Evolutionary conservation across 352 stramenopile genomes (phyloP).

Genomic region (Hyaloperonospora brassicae): DNA sequence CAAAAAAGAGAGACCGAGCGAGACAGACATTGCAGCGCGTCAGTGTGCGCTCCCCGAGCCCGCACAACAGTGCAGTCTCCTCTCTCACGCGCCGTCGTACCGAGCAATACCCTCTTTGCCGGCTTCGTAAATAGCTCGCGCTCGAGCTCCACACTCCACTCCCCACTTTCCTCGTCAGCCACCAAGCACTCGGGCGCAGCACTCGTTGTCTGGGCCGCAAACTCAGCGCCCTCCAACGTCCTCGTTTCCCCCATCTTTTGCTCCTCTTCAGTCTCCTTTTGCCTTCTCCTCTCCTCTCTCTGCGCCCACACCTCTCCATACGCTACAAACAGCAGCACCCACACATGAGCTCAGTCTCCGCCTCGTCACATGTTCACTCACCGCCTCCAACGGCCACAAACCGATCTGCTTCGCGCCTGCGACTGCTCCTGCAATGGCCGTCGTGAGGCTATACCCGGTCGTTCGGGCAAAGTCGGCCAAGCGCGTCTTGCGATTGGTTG

Average conservation of each 20-base stretch:
- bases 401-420: slow-evolving; percentile 36
- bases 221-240: neutral
- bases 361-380: neutral
- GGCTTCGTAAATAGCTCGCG: slow-evolving; percentile 15
- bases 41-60: too few relatives aligned
- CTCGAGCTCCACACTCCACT: slow-evolving; percentile 27
- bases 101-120: slow-evolving; percentile 21
- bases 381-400: slow-evolving; percentile 6
- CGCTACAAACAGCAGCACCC: slow-evolving; percentile 17
- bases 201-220: slow-evolving; percentile 6
- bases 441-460: slow-evolving; percentile 23
- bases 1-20: neutral
- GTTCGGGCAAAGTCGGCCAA: neutral
- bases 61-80: neutral
- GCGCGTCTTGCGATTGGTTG: neutral
- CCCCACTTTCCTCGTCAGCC: slow-evolving; percentile 19
- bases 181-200: slow-evolving; percentile 15
- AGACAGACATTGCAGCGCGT: too few relatives aligned
- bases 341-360: neutral
- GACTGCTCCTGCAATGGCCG: slow-evolving; percentile 38
- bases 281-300: slow-evolving; percentile 1
- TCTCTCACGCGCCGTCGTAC: slow-evolving; percentile 10
- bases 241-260: neutral
- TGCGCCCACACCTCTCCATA: slow-evolving; percentile 36
- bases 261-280: slow-evolving; percentile 4